Evolutionary conservation across 1,139 yeast species (phyloP).

Genomic region (Candida sp.): DNA sequence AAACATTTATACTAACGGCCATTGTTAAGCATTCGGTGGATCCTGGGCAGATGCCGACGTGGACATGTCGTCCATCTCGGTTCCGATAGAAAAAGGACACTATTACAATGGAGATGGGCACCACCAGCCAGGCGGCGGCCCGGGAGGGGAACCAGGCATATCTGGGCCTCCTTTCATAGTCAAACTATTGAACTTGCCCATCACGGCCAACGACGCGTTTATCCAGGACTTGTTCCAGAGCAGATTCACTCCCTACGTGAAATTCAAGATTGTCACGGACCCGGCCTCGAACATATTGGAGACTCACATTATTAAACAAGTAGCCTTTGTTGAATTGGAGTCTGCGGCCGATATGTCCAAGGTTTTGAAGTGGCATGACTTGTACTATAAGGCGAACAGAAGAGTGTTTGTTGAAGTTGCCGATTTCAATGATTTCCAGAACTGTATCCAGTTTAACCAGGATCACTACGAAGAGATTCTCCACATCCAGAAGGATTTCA

Average conservation of each 20-base stretch:
- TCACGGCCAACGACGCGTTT: constrained; percentile 40
- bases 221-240: constrained; percentile 47
- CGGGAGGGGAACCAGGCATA: constrained; percentile 19
- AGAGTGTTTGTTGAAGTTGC: constrained; percentile 50
- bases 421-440: constrained; percentile 51
- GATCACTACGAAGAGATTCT: constrained; percentile 35
- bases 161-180: constrained; percentile 61
- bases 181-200: constrained; percentile 55
- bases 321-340: constrained; percentile 65
- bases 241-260: constrained; percentile 42
- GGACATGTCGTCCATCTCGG: constrained; percentile 67
- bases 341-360: constrained; percentile 50
- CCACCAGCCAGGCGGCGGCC: constrained; percentile 8
- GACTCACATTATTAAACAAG: constrained; percentile 47
- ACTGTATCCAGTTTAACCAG: constrained; percentile 45
- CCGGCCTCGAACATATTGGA: constrained; percentile 46
- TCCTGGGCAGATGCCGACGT: constrained; percentile 84
- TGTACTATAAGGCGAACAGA: constrained; percentile 43
- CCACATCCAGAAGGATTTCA: constrained; percentile 35
- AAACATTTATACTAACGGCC: constrained; percentile 2
- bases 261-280: constrained; percentile 47
- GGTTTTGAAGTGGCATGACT: constrained; percentile 49
- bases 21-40: constrained; percentile 47
- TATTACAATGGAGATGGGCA: constrained; percentile 17
- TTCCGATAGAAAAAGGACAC: constrained; percentile 47